Base-by-base conservation (phyloP, 768 basidiomycete species). In the Podaxis mareebaensis region DNA sequence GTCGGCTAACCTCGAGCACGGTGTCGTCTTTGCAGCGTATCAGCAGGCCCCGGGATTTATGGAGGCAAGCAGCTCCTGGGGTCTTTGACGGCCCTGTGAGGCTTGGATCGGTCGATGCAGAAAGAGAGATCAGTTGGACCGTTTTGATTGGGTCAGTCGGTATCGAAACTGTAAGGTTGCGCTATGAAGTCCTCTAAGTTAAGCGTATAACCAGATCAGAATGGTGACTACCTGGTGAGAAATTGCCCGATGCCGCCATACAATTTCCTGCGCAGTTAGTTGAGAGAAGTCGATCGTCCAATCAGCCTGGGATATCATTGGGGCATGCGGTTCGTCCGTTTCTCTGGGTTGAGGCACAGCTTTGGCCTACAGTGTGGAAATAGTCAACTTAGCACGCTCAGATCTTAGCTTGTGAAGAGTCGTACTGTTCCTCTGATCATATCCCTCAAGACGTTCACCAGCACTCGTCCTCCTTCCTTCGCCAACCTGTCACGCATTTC, bases 381-480 rank as follows among this genome's bases (percentile, higher is more conserved):
- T 44, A 8, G 36, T 56, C 17, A 59, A 10, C 33, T 4, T 22
- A 17, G 55, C 20, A 13, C 28, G 10, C 44, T 15, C 5, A 36
- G 12, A 49, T 65, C 20, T 8, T 22, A 20, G 3, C 7, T 8
- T n/a, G 38, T 22, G 28, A 56, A 22, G 51, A 60, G 60, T 8
- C 24, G 48, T 33, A 62, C 36, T 61, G 78, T 60, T 66, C 89
- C 90, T 64, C 71, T 51, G 12, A 55, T 84, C 77, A 94, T 85
- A 33, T 84, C 79, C 46, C 90, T 81, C 12, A 96, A 74, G 15
- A 90, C 84, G 3, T 85, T 77, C 2, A 94, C 91, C 20, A 97
- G 78, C 2, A 95, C 75, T 38, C 81, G 75, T 0, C 92, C 95
- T 0, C 93, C 94, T 33, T 77, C 74, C 1, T 72, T 69, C 0